Evolutionary conservation across 2,329 filamentous ascomycete genomes (phyloP).

Genomic region (Sarocladiaceae sp.): DNA sequence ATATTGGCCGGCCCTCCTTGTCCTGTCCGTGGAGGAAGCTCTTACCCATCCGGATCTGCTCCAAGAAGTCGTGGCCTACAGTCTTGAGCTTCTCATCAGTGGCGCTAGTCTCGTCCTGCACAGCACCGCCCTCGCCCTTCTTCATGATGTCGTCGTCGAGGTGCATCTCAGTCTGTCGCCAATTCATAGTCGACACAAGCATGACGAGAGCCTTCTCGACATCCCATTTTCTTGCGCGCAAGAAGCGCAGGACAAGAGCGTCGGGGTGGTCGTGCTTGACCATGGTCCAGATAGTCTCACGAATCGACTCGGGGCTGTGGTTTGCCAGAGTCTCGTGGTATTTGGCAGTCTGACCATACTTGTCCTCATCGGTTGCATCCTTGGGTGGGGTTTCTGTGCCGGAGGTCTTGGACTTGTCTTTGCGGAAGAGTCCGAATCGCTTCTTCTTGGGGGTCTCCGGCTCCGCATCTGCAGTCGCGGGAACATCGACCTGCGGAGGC

Average conservation of each 20-base stretch:
- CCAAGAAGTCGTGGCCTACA: slow-evolving; percentile 70
- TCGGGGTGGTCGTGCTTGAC: slow-evolving; percentile 95
- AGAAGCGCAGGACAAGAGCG: slow-evolving; percentile 73
- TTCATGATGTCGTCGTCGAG: slow-evolving; percentile 86
- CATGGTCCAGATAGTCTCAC: slow-evolving; percentile 85
- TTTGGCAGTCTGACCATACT: slow-evolving; percentile 85
- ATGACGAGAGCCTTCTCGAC: slow-evolving; percentile 89
- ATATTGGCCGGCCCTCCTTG: slow-evolving; percentile 80
- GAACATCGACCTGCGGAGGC: slow-evolving; percentile 19
- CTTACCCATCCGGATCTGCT: slow-evolving; percentile 85
- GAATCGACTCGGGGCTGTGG: slow-evolving; percentile 72
- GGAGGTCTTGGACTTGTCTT: slow-evolving; percentile 42
- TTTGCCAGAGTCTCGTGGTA: slow-evolving; percentile 78
- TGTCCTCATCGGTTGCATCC: slow-evolving; percentile 67
- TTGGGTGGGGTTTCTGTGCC: slow-evolving; percentile 28
- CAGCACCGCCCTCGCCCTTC: slow-evolving; percentile 65
- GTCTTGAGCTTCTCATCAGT: slow-evolving; percentile 60
- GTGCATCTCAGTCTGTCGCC: slow-evolving; percentile 77
- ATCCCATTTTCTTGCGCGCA: slow-evolving; percentile 93
- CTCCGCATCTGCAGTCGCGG: slow-evolving; percentile 19
- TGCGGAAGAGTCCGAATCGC: slow-evolving; percentile 64
- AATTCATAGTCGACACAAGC: slow-evolving; percentile 91
- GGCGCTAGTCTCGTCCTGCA: slow-evolving; percentile 51
- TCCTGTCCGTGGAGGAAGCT: slow-evolving; percentile 87
- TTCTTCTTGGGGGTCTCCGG: slow-evolving; percentile 69